Evolutionary conservation across 768 basidiomycete species (phyloP), one percentile per base, ranked within the genome.

Genomic region (Neoboletus brunneissimus): DNA sequence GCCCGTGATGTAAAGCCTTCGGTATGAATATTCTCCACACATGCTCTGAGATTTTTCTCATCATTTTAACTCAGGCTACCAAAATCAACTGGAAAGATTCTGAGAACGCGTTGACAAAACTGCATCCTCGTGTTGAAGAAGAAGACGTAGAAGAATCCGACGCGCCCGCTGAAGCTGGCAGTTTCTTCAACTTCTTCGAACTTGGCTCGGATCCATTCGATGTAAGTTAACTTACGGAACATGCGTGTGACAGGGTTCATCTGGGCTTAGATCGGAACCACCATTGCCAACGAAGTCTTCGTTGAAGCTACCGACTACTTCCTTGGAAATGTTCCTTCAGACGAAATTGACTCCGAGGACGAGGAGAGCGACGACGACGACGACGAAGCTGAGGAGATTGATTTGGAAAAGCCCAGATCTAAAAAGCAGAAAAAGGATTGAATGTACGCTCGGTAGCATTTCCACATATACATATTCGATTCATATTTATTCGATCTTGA

Each of bases 171-270:
- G 91, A 94, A 48, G 73, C 80, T 48, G 91, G 91, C 54, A 90
- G 86, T 67, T 91, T 94, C 77, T 94, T 94, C 81, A 91, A 92
- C 75, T 87, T 88, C 67, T 92, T 94, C 58, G 91, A 89, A 72
- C 67, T 79, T 58, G 77, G 78, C 12, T 67, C 75, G 38, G 91
- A 92, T 66, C 79, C 82, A 15, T 81, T 77, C 58, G 88, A 91
- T 60, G 91, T 91, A 68, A 75, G 83, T 73, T 22, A 23, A 12
- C 35, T 47, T 48, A 1, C 13, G 48, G 40, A 38, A 34, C 22
- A 44, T 29, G 44, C 35, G 11, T 56, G 47, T 32, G 31, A 43
- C 34, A 34, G 32, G 22, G 10, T 44, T 67, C 32, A 67, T 54
- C 20, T 22, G 22, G 22, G 10, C 48, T 54, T 70, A 93, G 91